Percentiles rank a stretch among this genome's conserved stretches.
These are phyloP conservation scores for Lodderomyces margitis DNA, from an alignment of 1,139 yeast genomes.

Conservation along the genomic window DNA sequence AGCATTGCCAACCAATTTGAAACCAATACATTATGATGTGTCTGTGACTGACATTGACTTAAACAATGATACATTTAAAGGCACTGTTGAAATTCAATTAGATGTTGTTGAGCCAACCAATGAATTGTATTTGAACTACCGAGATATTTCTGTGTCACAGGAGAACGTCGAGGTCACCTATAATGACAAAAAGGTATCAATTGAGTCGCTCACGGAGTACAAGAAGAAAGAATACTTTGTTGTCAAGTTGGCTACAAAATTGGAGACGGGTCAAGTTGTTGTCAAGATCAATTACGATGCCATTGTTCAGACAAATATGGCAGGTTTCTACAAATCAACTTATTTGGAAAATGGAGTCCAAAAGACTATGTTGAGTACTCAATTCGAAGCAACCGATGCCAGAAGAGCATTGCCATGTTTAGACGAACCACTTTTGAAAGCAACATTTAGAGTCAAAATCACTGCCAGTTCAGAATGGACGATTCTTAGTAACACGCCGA, in stretches of 20 bases:
- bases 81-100: constrained; percentile 41
- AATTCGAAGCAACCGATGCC: constrained; percentile 84
- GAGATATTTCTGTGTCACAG: constrained; percentile 29
- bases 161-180: constrained; percentile 15
- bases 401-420: constrained; percentile 83
- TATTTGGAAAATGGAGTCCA: constrained; percentile 60
- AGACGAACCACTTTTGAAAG: constrained; percentile 77
- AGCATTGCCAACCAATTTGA: constrained; percentile 43
- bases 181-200: constrained; percentile 10
- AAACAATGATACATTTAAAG: constrained; percentile 33
- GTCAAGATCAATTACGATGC: constrained; percentile 46
- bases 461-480: constrained; percentile 57
- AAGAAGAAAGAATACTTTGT: constrained; percentile 28
- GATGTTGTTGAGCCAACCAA: constrained; percentile 29
- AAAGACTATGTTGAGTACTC: constrained; percentile 72
- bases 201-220: constrained; percentile 20
- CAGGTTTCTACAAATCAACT: constrained; percentile 78
- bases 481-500: constrained; percentile 76
- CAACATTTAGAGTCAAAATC: constrained; percentile 64
- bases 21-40: constrained; percentile 46
- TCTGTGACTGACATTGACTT: constrained; percentile 37
- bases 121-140: constrained; percentile 42
- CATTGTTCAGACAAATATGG: constrained; percentile 57
- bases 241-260: constrained; percentile 20
- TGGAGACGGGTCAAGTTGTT: constrained; percentile 16